A percentile compares a stretch with the other conserved stretches of the same genome.
Conservation (phyloP, 108 stramenopile species). For the Skeletonema grethae region DNA sequence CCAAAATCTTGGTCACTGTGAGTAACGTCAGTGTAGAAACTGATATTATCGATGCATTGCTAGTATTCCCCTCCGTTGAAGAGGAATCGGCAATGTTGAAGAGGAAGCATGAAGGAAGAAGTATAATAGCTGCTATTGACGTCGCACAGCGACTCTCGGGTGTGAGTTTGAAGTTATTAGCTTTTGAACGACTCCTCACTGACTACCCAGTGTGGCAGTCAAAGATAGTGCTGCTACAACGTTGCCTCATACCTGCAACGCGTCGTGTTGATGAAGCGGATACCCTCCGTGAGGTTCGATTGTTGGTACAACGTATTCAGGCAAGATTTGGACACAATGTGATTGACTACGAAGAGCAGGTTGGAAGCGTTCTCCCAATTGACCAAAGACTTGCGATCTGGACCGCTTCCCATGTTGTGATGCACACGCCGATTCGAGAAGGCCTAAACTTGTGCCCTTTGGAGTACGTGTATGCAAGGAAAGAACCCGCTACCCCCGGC, state of each 20-base stretch:
- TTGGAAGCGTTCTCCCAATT: constrained; percentile 73
- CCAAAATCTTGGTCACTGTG: constrained; percentile 95
- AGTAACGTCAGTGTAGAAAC: constrained; percentile 98
- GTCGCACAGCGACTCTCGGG: constrained; percentile 94
- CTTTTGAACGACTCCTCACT: constrained; percentile 91
- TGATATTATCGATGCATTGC: constrained; percentile 68
- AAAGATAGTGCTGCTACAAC: constrained; percentile 94
- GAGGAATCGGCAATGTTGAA: constrained; percentile 55
- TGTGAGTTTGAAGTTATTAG: constrained; percentile 91
- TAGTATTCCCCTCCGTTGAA: constrained; percentile 68
- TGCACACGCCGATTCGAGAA: constrained; percentile 93
- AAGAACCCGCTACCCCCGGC: constrained; percentile 79
- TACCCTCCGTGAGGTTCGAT: constrained; percentile 74
- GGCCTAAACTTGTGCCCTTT: constrained; percentile 96
- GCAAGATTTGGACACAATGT: constrained; percentile 79
- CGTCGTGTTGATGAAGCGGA: constrained; percentile 87
- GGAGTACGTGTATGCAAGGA: constrained; percentile 93
- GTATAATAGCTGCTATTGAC: constrained; percentile 91
- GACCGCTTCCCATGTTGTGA: constrained; percentile 84
- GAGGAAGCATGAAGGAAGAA: constrained; percentile 73
- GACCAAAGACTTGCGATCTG: constrained; percentile 90
- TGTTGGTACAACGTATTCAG: constrained; percentile 81
- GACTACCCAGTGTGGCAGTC: constrained; percentile 92
- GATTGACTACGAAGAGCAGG: constrained; percentile 90
- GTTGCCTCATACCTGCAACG: constrained; percentile 81